Evolutionary conservation across 208 protist genomes (phyloP).

Genomic region (Angomonas deanei): DNA sequence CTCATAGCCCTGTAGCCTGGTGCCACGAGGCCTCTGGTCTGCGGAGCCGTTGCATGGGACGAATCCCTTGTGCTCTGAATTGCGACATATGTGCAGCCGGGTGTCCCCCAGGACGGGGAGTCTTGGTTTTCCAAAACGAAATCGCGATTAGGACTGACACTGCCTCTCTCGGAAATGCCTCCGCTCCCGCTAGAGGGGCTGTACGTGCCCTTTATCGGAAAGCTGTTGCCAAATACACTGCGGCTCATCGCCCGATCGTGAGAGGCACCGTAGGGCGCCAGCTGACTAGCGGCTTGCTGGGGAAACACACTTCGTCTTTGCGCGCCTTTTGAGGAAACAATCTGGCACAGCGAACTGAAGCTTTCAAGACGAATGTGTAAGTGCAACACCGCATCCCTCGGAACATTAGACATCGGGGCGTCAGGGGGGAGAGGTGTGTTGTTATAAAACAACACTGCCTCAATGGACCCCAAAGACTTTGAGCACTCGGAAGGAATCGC

Average conservation of each 20-base stretch:
- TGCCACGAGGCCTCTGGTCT: not conserved
- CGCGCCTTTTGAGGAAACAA: not conserved
- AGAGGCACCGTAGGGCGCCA: not conserved
- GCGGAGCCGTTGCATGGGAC: not conserved
- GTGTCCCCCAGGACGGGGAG: not conserved
- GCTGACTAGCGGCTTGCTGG: not conserved
- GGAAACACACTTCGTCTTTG: not conserved
- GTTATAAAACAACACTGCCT: not conserved
- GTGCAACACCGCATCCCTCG: not conserved
- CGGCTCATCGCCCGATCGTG: no score
- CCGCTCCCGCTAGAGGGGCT: not conserved
- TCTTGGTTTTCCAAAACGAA: not conserved
- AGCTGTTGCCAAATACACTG: not conserved
- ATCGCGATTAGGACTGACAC: not conserved
- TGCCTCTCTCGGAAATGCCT: not conserved
- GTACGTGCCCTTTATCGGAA: not conserved
- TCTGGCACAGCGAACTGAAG: not conserved
- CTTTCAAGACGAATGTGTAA: not conserved
- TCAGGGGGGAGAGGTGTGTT: not conserved
- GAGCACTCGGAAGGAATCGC: not conserved
- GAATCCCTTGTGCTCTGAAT: not conserved
- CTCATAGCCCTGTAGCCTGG: no score
- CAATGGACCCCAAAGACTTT: constrained; percentile 1
- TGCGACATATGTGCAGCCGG: not conserved
- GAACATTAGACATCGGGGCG: not conserved